A percentile compares a stretch with the other conserved stretches of the same genome.
These are phyloP conservation scores for Mycena leptocephala DNA, from an alignment of 768 basidiomycete genomes.

Conservation along the genomic window DNA sequence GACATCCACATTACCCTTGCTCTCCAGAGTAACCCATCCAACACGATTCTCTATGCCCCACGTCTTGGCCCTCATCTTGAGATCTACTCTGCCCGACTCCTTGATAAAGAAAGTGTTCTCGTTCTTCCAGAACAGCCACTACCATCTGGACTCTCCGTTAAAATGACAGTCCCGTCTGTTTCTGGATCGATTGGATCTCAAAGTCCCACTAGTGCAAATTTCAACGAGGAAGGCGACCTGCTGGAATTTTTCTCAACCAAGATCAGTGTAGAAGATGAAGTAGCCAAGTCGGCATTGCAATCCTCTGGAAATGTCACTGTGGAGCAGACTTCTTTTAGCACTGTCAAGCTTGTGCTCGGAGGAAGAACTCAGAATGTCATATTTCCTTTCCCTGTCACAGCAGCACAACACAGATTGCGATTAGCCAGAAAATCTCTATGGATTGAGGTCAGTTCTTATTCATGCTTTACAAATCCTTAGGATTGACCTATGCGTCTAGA, in stretches of 20 bases:
- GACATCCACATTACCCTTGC: background rate
- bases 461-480: background rate
- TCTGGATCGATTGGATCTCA: constrained; percentile 38
- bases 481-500: constrained; percentile 6
- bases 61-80: constrained; percentile 9
- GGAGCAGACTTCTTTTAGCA: constrained; percentile 39
- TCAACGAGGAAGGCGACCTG: constrained; percentile 46
- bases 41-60: background rate
- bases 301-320: constrained; percentile 30
- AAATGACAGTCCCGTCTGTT: background rate
- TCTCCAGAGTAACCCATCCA: constrained; percentile 14
- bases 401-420: constrained; percentile 3
- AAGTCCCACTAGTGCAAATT: constrained; percentile 30
- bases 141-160: background rate
- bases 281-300: constrained; percentile 35
- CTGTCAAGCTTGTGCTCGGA: constrained; percentile 27
- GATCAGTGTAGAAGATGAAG: constrained; percentile 37
- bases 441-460: constrained; percentile 52
- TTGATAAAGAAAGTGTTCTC: constrained; percentile 19
- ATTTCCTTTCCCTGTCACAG: constrained; percentile 19
- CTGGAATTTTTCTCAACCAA: constrained; percentile 35
- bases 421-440: constrained; percentile 26
- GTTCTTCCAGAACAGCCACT: constrained; percentile 21
- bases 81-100: constrained; percentile 8
- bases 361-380: constrained; percentile 43